Percentiles rank a stretch among this genome's conserved stretches.
Conservation (phyloP, 371 early-diverging fungal species). For the Choanephora cucurbitarum region DNA sequence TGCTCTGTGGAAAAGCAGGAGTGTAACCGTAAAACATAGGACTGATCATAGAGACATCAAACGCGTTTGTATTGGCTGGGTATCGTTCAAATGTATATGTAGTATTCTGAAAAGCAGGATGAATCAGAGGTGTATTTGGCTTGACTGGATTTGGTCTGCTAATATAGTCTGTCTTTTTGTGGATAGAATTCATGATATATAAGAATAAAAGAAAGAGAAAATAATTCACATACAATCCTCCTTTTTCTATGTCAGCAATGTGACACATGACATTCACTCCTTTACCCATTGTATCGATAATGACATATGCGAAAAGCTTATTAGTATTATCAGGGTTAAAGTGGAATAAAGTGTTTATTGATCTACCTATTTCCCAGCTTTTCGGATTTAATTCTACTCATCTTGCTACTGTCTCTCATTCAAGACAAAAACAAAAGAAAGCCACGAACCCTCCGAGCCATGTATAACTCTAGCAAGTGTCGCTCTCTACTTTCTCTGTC, state of each 20-base stretch:
- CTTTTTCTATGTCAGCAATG: not conserved
- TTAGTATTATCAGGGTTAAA: too few species aligned
- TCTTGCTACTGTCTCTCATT: too few species aligned
- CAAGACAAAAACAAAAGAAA: too few species aligned
- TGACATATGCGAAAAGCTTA: too few species aligned
- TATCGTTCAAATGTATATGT: not conserved
- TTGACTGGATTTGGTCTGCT: too few species aligned
- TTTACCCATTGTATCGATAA: too few species aligned
- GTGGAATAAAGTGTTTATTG: too few species aligned
- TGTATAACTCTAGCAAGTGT: too few species aligned
- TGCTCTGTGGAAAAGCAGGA: constrained; percentile 9
- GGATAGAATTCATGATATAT: not conserved
- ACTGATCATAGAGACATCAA: constrained; percentile 32
- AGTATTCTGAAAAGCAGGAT: constrained; percentile 17
- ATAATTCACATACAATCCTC: not conserved
- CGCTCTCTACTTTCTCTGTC: too few species aligned
- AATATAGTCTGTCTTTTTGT: not conserved
- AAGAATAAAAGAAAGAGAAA: not conserved
- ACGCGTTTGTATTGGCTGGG: constrained; percentile 14
- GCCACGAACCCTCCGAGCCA: too few species aligned
- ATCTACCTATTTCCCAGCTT: too few species aligned
- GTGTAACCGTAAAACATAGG: constrained; percentile 44
- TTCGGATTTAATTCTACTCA: too few species aligned
- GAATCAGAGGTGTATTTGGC: not conserved
- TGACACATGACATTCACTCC: not conserved